Evolutionary conservation across 2,329 filamentous ascomycete species (phyloP).

Genomic region (Gaeumannomyces tritici): DNA sequence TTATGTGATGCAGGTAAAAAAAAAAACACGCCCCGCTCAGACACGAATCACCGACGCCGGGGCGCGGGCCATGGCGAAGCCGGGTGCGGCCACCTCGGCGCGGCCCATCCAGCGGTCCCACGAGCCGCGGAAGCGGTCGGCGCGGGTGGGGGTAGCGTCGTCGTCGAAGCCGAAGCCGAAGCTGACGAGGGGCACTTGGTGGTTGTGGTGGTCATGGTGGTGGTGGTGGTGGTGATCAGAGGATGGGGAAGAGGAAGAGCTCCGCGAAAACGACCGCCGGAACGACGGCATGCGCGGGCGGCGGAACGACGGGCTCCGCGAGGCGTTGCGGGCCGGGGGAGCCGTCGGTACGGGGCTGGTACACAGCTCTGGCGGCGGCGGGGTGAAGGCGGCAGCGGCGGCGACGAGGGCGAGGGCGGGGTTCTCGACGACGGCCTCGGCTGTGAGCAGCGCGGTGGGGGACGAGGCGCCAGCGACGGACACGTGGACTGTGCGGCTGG

Average conservation of each 20-base stretch:
- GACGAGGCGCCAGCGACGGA: background rate
- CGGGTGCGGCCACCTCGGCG: background rate
- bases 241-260: too few species aligned
- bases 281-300: background rate
- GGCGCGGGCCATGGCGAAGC: background rate
- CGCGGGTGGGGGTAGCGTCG: background rate
- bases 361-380: conserved; percentile 23
- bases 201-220: too few species aligned
- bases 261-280: background rate
- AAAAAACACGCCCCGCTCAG: background rate
- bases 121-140: background rate
- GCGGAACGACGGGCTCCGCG: background rate
- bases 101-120: background rate
- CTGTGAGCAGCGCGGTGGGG: background rate
- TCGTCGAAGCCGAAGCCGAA: too few species aligned
- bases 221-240: too few species aligned
- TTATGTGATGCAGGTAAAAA: background rate
- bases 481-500: background rate
- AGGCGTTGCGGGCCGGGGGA: conserved; percentile 1
- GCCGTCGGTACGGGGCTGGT: conserved; percentile 15
- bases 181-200: too few species aligned
- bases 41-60: background rate
- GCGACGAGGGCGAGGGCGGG: conserved; percentile 25
- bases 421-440: background rate
- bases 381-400: conserved; percentile 13